Evolutionary conservation across 1,284 basidiomycete species (phyloP).

Genomic region (Ustilago esculenta): DNA sequence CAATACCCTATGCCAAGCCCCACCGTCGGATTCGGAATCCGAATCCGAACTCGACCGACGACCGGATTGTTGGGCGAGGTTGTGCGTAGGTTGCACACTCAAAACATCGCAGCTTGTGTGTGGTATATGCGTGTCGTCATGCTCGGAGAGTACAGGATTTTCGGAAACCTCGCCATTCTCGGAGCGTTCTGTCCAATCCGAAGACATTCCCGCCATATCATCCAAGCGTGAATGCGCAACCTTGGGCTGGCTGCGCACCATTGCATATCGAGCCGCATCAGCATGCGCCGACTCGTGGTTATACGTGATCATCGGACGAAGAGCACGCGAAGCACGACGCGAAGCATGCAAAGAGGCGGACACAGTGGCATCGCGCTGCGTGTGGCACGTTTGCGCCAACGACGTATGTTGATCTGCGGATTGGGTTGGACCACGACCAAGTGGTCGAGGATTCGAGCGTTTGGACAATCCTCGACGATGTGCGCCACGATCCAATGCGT

Average conservation of each 20-base stretch:
- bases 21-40: conserved; percentile 47
- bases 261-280: conserved; percentile 4
- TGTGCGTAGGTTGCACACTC: conserved; percentile 5
- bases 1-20: conserved; percentile 44
- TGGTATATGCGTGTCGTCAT: conserved; percentile 10
- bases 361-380: too few relatives aligned
- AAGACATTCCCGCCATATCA: conserved; percentile 42
- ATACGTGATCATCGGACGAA: not conserved
- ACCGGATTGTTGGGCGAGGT: too few relatives aligned
- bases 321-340: conserved; percentile 10
- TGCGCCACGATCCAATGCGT: conserved; percentile 21
- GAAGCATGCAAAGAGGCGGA: too few relatives aligned
- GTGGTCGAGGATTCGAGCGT: too few relatives aligned
- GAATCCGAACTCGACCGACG: conserved; percentile 39
- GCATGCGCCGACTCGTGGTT: conserved; percentile 6
- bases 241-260: conserved; percentile 7
- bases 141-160: conserved; percentile 20
- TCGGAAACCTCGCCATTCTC: conserved; percentile 44
- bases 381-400: too few relatives aligned
- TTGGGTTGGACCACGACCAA: too few relatives aligned
- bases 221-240: conserved; percentile 2
- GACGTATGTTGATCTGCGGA: too few relatives aligned
- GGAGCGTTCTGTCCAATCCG: conserved; percentile 50
- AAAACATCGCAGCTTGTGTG: conserved; percentile 10
- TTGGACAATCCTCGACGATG: conserved; percentile 13